Conservation (phyloP, 345 rosid species). For the Salix exigua region DNA sequence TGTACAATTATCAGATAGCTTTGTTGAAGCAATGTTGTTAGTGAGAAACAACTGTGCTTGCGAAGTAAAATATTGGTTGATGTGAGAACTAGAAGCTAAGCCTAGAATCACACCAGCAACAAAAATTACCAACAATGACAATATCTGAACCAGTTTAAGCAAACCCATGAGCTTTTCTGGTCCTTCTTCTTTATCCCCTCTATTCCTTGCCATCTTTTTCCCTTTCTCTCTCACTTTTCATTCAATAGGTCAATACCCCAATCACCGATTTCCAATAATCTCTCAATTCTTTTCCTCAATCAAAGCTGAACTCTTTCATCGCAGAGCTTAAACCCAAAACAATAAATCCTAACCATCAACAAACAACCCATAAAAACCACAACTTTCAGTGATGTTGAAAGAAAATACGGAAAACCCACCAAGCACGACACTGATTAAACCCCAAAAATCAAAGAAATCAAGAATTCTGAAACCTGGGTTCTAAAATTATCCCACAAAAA, state of each 20-base stretch:
- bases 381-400: not conserved
- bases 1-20: slow-evolving; percentile 19
- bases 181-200: slow-evolving; percentile 44
- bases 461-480: not conserved
- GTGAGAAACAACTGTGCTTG: slow-evolving; percentile 42
- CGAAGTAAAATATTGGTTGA: slow-evolving; percentile 55
- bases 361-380: not conserved
- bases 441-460: not conserved
- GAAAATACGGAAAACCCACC: not conserved
- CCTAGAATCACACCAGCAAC: slow-evolving; percentile 80
- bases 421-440: not conserved
- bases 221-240: not conserved
- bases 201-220: slow-evolving; percentile 38
- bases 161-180: slow-evolving; percentile 40
- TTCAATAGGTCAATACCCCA: not conserved
- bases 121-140: slow-evolving; percentile 71
- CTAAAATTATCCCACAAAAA: not conserved
- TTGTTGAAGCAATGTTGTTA: slow-evolving; percentile 28
- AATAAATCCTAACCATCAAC: not conserved
- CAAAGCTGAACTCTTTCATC: not conserved
- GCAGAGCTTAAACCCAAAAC: not conserved
- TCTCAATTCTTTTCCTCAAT: not conserved
- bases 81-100: slow-evolving; percentile 59
- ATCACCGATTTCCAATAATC: not conserved
- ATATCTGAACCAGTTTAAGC: slow-evolving; percentile 60